Percentiles rank a stretch among this genome's conserved stretches.
Evolutionary conservation across 768 basidiomycete species (phyloP).

Genomic region (Boletus rubroflammeus): DNA sequence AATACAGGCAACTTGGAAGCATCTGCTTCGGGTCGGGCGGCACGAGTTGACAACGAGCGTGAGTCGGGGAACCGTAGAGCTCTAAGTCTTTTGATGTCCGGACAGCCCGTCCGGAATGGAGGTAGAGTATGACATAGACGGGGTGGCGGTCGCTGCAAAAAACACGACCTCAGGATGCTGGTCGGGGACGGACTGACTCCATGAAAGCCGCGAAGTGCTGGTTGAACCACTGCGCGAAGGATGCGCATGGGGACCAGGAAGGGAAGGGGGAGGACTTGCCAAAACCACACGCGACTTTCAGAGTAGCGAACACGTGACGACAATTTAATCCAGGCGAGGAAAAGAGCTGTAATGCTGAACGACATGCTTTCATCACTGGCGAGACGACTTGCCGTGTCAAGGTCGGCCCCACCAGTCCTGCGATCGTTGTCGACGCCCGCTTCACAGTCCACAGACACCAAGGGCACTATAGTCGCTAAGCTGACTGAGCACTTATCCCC

Average conservation of each 20-base stretch:
- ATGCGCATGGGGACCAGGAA: constrained; percentile 15
- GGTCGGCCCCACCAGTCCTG: constrained; percentile 23
- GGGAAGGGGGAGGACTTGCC: too few relatives aligned
- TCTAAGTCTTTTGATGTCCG: not conserved
- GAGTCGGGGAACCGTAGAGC: constrained; percentile 25
- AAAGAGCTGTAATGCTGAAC: not conserved
- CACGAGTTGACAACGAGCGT: constrained; percentile 40
- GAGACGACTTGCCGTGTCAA: constrained; percentile 33
- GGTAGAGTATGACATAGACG: constrained; percentile 4
- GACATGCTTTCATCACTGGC: constrained; percentile 26
- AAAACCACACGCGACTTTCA: not conserved
- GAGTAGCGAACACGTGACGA: constrained; percentile 18
- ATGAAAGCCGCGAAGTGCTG: constrained; percentile 10
- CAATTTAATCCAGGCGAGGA: not conserved
- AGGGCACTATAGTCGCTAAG: constrained; percentile 64
- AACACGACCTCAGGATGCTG: constrained; percentile 8
- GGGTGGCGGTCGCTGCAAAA: not conserved
- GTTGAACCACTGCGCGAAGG: constrained; percentile 20
- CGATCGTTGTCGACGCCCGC: constrained; percentile 26
- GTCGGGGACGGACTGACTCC: not conserved
- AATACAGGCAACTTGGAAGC: constrained; percentile 48
- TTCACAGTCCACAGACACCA: constrained; percentile 33
- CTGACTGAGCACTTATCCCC: constrained; percentile 74
- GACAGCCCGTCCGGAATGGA: constrained; percentile 2
- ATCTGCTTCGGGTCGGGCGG: constrained; percentile 12